Percentiles rank a stretch among this genome's conserved stretches.
These are phyloP conservation scores for Hyphopichia homilentoma DNA, from an alignment of 805 yeast species.

Conservation along the genomic window DNA sequence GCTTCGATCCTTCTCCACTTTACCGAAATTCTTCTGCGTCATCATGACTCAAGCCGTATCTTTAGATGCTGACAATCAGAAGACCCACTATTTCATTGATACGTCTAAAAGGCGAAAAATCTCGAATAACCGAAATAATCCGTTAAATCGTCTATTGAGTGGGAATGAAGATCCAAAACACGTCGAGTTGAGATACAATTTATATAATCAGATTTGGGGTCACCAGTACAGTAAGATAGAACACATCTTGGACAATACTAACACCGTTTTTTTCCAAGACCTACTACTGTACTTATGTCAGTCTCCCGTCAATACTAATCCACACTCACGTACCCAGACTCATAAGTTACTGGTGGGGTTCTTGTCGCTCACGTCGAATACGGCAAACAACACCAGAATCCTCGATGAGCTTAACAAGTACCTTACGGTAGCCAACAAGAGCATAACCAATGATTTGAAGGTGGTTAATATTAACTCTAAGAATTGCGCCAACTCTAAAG, in stretches of 20 bases:
- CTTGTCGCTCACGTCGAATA: conserved; percentile 35
- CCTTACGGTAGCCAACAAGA: conserved; percentile 5
- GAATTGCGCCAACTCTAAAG: conserved; percentile 29
- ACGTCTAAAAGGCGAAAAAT: conserved; percentile 6
- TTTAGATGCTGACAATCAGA: conserved; percentile 20
- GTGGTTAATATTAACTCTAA: conserved; percentile 28
- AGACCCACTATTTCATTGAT: conserved; percentile 31
- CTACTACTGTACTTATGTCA: conserved; percentile 20
- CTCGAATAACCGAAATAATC: neutral
- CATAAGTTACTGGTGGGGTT: conserved; percentile 28
- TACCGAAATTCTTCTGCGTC: too few relatives aligned
- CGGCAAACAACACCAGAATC: conserved; percentile 37
- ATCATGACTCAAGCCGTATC: too few relatives aligned
- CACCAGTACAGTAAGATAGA: conserved; percentile 24
- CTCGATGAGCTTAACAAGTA: conserved; percentile 29
- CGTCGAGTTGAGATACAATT: conserved; percentile 18
- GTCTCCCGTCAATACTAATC: neutral
- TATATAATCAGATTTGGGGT: conserved; percentile 25
- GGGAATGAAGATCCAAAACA: neutral
- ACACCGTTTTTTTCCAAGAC: conserved; percentile 24
- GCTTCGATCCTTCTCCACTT: too few relatives aligned
- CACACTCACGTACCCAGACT: neutral
- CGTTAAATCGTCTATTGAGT: conserved; percentile 4
- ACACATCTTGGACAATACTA: conserved; percentile 27
- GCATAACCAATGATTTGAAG: conserved; percentile 11